phyloP scores from a whole-genome alignment of 352 stramenopile species.

The Phytophthora chlamydospora region DNA sequence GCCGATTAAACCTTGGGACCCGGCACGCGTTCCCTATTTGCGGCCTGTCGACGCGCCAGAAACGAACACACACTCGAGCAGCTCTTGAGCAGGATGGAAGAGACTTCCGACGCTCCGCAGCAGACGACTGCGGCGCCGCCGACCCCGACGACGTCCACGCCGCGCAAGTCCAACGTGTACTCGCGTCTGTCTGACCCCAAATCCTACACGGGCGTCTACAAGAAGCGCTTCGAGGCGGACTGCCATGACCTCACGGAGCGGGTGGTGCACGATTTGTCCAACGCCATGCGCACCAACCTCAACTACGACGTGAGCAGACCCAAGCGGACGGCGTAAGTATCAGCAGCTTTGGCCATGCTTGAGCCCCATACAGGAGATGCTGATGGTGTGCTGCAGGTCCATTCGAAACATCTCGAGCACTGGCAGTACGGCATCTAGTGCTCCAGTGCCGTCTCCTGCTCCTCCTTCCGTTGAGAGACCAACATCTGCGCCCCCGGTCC shows the following conservation, averaged over 20 bases:
- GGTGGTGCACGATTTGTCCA: constrained; percentile 59
- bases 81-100: constrained; percentile 24
- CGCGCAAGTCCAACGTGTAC: constrained; percentile 53
- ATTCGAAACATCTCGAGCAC: constrained; percentile 15
- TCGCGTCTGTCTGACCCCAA: constrained; percentile 60
- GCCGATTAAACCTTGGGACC: neutral
- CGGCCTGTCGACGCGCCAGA: constrained; percentile 2
- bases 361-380: neutral
- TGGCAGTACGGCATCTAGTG: neutral
- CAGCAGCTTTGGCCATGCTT: neutral
- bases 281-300: constrained; percentile 61
- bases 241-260: constrained; percentile 54
- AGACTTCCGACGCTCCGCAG: constrained; percentile 9
- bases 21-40: constrained; percentile 7
- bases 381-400: constrained; percentile 17
- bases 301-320: constrained; percentile 54
- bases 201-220: constrained; percentile 72
- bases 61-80: constrained; percentile 10
- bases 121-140: constrained; percentile 5
- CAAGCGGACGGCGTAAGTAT: constrained; percentile 51
- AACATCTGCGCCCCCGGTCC: constrained; percentile 24
- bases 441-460: constrained; percentile 8
- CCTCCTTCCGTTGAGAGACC: constrained; percentile 16
- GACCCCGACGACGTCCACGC: constrained; percentile 12
- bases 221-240: constrained; percentile 64